Evolutionary conservation across 345 rosid species (phyloP).

Genomic region (Salix viminalis): DNA sequence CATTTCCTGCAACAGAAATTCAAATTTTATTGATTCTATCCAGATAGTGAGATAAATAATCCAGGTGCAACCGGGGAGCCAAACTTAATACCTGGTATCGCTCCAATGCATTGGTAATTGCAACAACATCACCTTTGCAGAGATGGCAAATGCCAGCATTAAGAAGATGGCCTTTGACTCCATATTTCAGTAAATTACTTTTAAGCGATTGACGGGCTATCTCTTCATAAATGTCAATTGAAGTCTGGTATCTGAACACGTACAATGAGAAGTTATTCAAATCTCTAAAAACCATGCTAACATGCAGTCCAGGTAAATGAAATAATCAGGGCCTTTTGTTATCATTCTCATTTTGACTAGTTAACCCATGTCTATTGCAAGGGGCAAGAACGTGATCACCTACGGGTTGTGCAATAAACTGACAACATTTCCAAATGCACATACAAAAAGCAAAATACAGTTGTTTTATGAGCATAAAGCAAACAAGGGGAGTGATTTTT

Average conservation of each 20-base stretch:
- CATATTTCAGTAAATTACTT: slow-evolving; percentile 85
- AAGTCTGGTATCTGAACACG: slow-evolving; percentile 69
- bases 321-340: neutral
- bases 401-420: neutral
- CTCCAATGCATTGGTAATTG: slow-evolving; percentile 86
- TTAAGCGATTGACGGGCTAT: slow-evolving; percentile 68
- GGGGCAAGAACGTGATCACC: neutral
- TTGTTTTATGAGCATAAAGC: neutral
- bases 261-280: slow-evolving; percentile 18
- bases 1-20: slow-evolving; percentile 57
- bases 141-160: slow-evolving; percentile 96
- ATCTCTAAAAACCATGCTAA: neutral
- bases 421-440: neutral
- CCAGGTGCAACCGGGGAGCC: slow-evolving; percentile 8
- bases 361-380: neutral
- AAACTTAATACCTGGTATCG: slow-evolving; percentile 65
- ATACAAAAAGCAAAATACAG: neutral
- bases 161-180: slow-evolving; percentile 96
- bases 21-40: slow-evolving; percentile 2
- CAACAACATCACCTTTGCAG: slow-evolving; percentile 85
- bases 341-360: neutral
- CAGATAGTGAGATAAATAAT: neutral
- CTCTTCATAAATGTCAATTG: slow-evolving; percentile 87
- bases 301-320: neutral
- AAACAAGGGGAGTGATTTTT: neutral